These are phyloP conservation scores for Epithele typhae DNA, from an alignment of 768 basidiomycete species.

Conservation along the genomic window DNA sequence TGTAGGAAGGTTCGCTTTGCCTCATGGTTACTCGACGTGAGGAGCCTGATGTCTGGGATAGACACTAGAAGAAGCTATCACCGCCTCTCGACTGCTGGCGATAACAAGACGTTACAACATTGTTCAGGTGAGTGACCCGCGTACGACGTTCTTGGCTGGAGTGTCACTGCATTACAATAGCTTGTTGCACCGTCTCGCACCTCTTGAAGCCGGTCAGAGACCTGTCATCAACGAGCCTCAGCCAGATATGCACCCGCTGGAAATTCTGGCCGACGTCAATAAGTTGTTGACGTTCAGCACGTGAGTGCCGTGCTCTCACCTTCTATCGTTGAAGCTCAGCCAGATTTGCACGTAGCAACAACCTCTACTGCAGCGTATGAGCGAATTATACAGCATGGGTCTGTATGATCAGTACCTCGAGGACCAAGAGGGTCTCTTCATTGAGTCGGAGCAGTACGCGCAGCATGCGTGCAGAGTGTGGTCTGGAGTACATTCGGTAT, in stretches of 20 bases:
- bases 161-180: constrained; percentile 31
- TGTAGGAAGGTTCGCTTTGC: constrained; percentile 52
- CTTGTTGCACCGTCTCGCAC: constrained; percentile 66
- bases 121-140: constrained; percentile 63
- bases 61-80: constrained; percentile 74
- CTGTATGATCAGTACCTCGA: constrained; percentile 73
- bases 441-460: constrained; percentile 62
- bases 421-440: constrained; percentile 41
- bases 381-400: constrained; percentile 63
- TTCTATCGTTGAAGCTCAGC: neutral
- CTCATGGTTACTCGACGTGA: neutral
- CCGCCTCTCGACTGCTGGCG: constrained; percentile 68
- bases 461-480: constrained; percentile 72
- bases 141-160: no score
- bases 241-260: constrained; percentile 68
- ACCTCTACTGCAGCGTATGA: constrained; percentile 65
- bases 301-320: constrained; percentile 34
- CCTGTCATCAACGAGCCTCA: constrained; percentile 69
- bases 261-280: constrained; percentile 71
- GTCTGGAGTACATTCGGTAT: constrained; percentile 70
- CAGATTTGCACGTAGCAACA: constrained; percentile 45
- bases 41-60: constrained; percentile 25
- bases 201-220: constrained; percentile 35
- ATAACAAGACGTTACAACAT: constrained; percentile 70
- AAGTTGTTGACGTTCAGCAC: constrained; percentile 64